Evolutionary conservation across 345 rosid species (phyloP).

Genomic region (Eucalyptus marginata): DNA sequence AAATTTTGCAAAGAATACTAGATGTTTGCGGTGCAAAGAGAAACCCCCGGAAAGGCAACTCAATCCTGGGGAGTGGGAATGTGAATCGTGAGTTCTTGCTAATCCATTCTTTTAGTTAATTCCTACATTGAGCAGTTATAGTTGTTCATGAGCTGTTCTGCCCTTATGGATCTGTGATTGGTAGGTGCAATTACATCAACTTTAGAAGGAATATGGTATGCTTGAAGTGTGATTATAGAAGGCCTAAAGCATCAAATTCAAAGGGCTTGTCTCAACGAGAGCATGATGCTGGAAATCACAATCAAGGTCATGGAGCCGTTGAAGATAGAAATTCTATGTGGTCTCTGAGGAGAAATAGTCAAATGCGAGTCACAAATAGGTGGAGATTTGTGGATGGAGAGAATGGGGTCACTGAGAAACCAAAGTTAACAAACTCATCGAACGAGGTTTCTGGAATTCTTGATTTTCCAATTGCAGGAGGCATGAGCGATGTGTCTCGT

Average conservation of each 20-base stretch:
- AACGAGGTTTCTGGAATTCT: slow-evolving; percentile 10
- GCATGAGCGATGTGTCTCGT: slow-evolving; percentile 32
- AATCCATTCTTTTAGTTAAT: not conserved
- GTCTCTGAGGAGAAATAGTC: not conserved
- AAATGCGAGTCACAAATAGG: not conserved
- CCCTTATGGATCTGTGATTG: not conserved
- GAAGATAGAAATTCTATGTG: not conserved
- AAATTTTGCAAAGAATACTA: slow-evolving; percentile 77
- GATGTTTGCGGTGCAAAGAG: slow-evolving; percentile 64
- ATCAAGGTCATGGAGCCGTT: not conserved
- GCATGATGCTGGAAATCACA: not conserved
- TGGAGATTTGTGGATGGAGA: slow-evolving; percentile 52
- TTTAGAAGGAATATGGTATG: slow-evolving; percentile 70
- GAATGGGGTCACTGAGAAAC: not conserved
- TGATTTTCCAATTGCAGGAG: slow-evolving; percentile 55
- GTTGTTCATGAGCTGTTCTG: not conserved
- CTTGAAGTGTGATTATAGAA: slow-evolving; percentile 78
- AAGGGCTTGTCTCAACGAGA: not conserved
- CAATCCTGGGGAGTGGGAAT: slow-evolving; percentile 97
- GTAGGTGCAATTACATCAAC: slow-evolving; percentile 81
- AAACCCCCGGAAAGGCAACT: slow-evolving; percentile 63
- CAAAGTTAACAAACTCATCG: not conserved
- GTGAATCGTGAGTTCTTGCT: slow-evolving; percentile 62
- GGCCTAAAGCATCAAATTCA: slow-evolving; percentile 39
- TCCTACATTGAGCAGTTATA: not conserved